A percentile compares a stretch with the other conserved stretches of the same genome.
Evolutionary conservation across 2,329 filamentous ascomycete species (phyloP).

Genomic region (Trichoderma koningii): DNA sequence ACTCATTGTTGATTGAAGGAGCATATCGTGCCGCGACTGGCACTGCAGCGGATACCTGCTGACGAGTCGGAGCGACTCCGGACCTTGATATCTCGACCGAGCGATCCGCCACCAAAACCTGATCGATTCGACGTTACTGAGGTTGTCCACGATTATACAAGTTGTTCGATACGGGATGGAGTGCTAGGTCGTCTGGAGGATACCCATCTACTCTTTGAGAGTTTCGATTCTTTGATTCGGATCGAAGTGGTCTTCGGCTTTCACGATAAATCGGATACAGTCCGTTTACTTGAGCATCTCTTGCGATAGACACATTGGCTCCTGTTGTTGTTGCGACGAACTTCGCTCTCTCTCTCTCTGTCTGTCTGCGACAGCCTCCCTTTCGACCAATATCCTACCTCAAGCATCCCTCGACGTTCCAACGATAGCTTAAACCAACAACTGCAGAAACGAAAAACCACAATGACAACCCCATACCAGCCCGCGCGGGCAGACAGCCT

Average conservation of each 20-base stretch:
- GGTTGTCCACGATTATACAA: neutral
- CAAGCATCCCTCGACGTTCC: neutral
- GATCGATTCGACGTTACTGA: neutral
- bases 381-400: neutral
- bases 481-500: neutral
- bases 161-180: slow-evolving; percentile 18
- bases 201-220: neutral
- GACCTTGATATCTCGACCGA: slow-evolving; percentile 16
- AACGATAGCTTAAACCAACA: neutral
- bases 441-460: neutral
- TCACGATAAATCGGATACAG: neutral
- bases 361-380: neutral
- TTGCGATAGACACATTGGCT: neutral
- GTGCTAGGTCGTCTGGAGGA: slow-evolving; percentile 12
- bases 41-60: no score
- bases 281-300: neutral
- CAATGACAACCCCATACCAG: slow-evolving; percentile 6
- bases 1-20: neutral
- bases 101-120: slow-evolving; percentile 15
- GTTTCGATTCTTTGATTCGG: neutral
- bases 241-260: neutral
- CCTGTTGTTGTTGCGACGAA: neutral
- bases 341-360: neutral
- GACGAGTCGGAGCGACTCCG: slow-evolving; percentile 3
- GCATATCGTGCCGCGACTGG: neutral